These are phyloP conservation scores for Fusarium fracticaudum DNA, from an alignment of 2,329 filamentous ascomycete genomes.

Conservation along the genomic window DNA sequence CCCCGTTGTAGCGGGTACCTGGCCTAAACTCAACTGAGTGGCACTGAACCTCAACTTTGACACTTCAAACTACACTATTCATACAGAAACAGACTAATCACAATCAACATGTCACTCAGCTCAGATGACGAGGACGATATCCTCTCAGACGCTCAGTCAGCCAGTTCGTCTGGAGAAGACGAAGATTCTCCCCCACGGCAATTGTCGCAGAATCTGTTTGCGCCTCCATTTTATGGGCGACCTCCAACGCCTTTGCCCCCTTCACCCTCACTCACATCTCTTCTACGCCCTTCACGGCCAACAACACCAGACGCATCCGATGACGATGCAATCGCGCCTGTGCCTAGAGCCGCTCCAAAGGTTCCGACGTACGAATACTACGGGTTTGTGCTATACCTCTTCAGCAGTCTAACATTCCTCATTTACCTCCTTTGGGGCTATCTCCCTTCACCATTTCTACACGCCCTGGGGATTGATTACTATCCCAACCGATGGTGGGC, in stretches of 20 bases:
- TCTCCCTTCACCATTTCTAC: conserved; percentile 89
- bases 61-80: not conserved
- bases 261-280: conserved; percentile 89
- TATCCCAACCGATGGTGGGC: conserved; percentile 99
- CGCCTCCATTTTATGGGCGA: conserved; percentile 94
- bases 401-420: conserved; percentile 83
- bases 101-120: conserved; percentile 45
- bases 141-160: conserved; percentile 48
- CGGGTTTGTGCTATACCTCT: conserved; percentile 95
- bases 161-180: conserved; percentile 46
- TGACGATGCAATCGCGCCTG: conserved; percentile 84
- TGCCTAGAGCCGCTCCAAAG: conserved; percentile 87
- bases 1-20: conserved; percentile 19
- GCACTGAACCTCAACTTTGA: conserved; percentile 2
- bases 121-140: conserved; percentile 51
- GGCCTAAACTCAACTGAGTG: conserved; percentile 17
- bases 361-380: conserved; percentile 99
- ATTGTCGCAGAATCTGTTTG: conserved; percentile 65
- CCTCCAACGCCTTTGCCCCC: conserved; percentile 95
- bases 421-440: conserved; percentile 84
- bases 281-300: conserved; percentile 89
- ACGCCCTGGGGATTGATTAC: conserved; percentile 93
- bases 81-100: not conserved
- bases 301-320: conserved; percentile 93
- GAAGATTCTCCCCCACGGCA: conserved; percentile 54